phyloP scores from a whole-genome alignment of 352 stramenopile genomes.

The Aphanomyces cochlioides region DNA sequence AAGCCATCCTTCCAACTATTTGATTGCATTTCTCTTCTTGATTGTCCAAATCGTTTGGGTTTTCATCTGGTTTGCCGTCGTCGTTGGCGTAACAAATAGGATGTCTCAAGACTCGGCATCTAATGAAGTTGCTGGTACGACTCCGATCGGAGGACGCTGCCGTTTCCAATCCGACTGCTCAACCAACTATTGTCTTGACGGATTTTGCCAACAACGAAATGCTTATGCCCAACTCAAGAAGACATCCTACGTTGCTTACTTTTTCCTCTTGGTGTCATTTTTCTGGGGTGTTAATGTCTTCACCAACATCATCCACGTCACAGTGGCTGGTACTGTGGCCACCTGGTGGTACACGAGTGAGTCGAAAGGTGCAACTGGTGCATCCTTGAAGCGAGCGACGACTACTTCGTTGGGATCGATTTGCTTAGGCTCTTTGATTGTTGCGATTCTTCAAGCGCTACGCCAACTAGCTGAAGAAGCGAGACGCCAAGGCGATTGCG shows the following conservation, averaged over 20 bases:
- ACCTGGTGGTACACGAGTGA: conserved; percentile 94
- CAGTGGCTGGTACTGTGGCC: conserved; percentile 89
- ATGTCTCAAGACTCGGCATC: conserved; percentile 36
- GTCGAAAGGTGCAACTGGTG: conserved; percentile 74
- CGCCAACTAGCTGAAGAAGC: conserved; percentile 72
- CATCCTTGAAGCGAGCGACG: conserved; percentile 75
- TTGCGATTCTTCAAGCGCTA: conserved; percentile 90
- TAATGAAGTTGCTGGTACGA: conserved; percentile 24
- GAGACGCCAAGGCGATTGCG: conserved; percentile 59
- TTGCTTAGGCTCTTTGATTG: conserved; percentile 91
- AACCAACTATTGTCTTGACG: conserved; percentile 40
- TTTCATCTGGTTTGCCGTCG: conserved; percentile 81
- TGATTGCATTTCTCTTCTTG: conserved; percentile 82
- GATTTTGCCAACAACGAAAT: conserved; percentile 26
- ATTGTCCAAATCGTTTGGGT: conserved; percentile 89
- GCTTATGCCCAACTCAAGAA: conserved; percentile 23
- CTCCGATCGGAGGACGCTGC: conserved; percentile 34
- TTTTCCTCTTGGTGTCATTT: conserved; percentile 90
- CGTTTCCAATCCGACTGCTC: conserved; percentile 37
- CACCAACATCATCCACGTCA: conserved; percentile 92
- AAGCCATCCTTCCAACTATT: conserved; percentile 85
- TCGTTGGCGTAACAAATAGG: conserved; percentile 84
- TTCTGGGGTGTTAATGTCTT: conserved; percentile 91
- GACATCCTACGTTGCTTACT: conserved; percentile 48
- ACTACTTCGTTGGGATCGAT: conserved; percentile 95